Evolutionary conservation across 1,139 yeast genomes (phyloP), one percentile per base, ranked within the genome.

Genomic region (Yamadazyma sp.): DNA sequence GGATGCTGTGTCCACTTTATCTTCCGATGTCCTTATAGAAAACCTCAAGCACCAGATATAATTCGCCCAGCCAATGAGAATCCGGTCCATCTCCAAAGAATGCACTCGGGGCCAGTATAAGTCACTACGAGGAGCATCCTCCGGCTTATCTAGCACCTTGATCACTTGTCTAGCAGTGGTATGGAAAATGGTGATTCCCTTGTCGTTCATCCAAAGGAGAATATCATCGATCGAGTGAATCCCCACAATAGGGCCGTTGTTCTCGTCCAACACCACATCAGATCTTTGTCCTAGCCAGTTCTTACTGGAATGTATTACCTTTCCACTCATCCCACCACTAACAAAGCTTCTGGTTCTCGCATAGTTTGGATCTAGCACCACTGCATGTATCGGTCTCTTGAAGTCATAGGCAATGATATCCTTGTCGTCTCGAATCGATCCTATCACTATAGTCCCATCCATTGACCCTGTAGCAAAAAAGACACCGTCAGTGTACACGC

Each of bases 301-400:
- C 44, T 81, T 73, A 33, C 83, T 84, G 1, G 95, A 83, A 39
- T 82, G 64, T 0, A 86, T 64, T 0, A 92, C 83, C 41, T 86
- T 80, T 0, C 97, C 97, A 12, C 92, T 84, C 70, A 84, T 88
- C 0, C 97, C 97, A 3, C 97, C 97, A 27, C 90, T 82, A 0
- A 87, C 70, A 48, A 88, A 89, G 9, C 83, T 73, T 41, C 80
- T 76, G 0, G 81, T 72, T 10, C 69, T 71, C 31, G 60, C 57
- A 56, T 86, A 92, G 44, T 82, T 78, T 14, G 80, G 78, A 48
- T 87, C 95, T 5, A 94, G 59, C 0, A 90, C 85, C 3, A 92
- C 94, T 0, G 95, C 80, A 56, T 89, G 95, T 0, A 94, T 78
- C 0, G 98, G 97, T 24, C 97, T 66, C 52, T 86, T 84, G 58